Conservation (phyloP, 441 rosid species). For the Capsella rubella region DNA sequence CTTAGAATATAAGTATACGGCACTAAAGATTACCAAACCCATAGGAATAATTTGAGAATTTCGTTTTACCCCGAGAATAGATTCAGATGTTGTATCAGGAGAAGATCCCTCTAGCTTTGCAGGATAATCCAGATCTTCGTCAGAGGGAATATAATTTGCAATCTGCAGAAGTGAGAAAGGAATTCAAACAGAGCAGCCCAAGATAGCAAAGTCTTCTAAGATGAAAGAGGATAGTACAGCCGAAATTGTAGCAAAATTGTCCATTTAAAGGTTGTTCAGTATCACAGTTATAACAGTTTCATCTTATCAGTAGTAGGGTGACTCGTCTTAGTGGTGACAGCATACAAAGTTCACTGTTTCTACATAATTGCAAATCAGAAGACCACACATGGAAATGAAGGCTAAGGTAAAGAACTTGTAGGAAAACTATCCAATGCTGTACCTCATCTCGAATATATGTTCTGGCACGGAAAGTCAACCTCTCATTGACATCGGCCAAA, state of each 20-base stretch:
- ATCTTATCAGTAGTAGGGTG: conserved; percentile 19
- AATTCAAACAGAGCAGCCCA: conserved; percentile 36
- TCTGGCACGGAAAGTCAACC: conserved; percentile 96
- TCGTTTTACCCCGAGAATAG: conserved; percentile 42
- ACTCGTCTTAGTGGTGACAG: conserved; percentile 25
- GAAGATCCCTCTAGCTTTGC: conserved; percentile 75
- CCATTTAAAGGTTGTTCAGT: conserved; percentile 8
- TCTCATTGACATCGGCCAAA: conserved; percentile 89
- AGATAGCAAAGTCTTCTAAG: conserved; percentile 14
- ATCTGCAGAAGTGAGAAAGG: conserved; percentile 62
- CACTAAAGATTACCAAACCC: conserved; percentile 28
- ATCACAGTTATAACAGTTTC: conserved; percentile 17
- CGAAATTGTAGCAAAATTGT: conserved; percentile 18
- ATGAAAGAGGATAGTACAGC: conserved; percentile 11
- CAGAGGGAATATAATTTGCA: conserved; percentile 81
- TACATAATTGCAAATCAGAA: conserved; percentile 27
- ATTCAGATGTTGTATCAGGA: conserved; percentile 57
- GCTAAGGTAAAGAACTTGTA: conserved; percentile 5
- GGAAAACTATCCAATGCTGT: conserved; percentile 25
- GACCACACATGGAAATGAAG: conserved; percentile 13
- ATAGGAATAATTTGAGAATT: background rate
- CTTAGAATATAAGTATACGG: conserved; percentile 29
- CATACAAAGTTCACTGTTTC: conserved; percentile 36
- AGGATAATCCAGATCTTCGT: conserved; percentile 92
- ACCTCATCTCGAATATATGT: conserved; percentile 97